Evolutionary conservation across 371 early-diverging fungal species (phyloP).

Genomic region (Apophysomyces elegans): DNA sequence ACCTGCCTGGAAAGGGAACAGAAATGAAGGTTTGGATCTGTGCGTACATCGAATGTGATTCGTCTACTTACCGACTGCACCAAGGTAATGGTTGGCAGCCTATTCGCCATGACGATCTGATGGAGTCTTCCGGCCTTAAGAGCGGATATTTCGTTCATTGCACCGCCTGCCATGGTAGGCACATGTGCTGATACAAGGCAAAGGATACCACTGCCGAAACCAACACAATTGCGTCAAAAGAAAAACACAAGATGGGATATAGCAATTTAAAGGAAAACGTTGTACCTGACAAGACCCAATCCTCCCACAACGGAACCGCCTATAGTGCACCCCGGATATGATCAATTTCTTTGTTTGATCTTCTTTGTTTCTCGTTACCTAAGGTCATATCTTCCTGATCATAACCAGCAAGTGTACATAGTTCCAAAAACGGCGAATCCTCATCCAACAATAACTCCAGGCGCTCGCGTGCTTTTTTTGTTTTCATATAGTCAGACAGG

Average conservation of each 20-base stretch:
- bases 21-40: too few species aligned
- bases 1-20: conserved; percentile 57
- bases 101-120: conserved; percentile 64
- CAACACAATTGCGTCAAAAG: too few species aligned
- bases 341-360: not conserved
- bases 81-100: conserved; percentile 63
- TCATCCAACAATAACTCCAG: conserved; percentile 72
- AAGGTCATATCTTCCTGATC: conserved; percentile 74
- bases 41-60: not conserved
- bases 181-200: conserved; percentile 71
- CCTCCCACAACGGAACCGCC: conserved; percentile 74
- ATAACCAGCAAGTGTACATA: conserved; percentile 72
- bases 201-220: conserved; percentile 59
- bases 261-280: not conserved
- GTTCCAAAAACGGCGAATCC: conserved; percentile 77
- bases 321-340: not conserved
- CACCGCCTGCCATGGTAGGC: conserved; percentile 72
- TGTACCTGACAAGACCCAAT: conserved; percentile 73
- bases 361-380: conserved; percentile 26
- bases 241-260: not conserved
- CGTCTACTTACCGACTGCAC: conserved; percentile 58
- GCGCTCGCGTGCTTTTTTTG: conserved; percentile 62
- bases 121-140: conserved; percentile 59
- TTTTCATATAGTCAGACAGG: not conserved
- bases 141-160: conserved; percentile 66